Evolutionary conservation across 2,329 filamentous ascomycete genomes (phyloP), one percentile per base, ranked within the genome.

Genomic region (Talaromyces sp.): DNA sequence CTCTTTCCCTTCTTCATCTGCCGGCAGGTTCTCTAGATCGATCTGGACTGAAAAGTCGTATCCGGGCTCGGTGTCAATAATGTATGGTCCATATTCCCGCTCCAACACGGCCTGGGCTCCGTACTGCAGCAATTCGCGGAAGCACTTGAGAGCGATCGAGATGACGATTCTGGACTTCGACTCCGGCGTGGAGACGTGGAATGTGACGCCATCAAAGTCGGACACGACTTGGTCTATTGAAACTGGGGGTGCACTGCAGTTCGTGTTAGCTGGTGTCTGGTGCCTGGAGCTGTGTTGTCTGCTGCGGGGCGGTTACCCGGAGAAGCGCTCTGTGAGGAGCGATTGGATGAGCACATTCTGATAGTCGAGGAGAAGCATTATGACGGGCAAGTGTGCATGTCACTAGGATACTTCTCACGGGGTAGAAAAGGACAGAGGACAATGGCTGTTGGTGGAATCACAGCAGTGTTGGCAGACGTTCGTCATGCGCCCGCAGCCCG

Each of bases 271-370:
- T 78, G 73, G 70, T 70, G 71, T 66, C 66, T 68, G 58, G 70
- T 70, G 71, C 67, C 66, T 68, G 58, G 47, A 77, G 47, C 39
- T 55, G 54, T 30, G 49, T 54, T 22, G 25, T 71, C 59, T 71
- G 59, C 72, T 70, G 59, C 63, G 67, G 66, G 63, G 63, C 59
- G 63, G 22, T 25, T 83, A 93, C 91, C 90, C 90, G 60, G 89
- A 91, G 81, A 99, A 96, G 72, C 95, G 86, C 82, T 99, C 96
- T 69, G 89, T 96, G 68, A 99, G 86, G 68, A 99, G 87, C 71
- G 93, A 93, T 82, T 98, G 92, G 71, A 99, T 96, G 75, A 99
- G 85, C 57, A 96, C 92, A 79, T 99, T 99, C 77, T 99, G 95
- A 73, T 99, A 99, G 81, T 99, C 96, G 76, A 99, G 88, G 70